A percentile compares a stretch with the other conserved stretches of the same genome.
Conservation (phyloP, 108 stramenopile species). For the Skeletonema potamos region DNA sequence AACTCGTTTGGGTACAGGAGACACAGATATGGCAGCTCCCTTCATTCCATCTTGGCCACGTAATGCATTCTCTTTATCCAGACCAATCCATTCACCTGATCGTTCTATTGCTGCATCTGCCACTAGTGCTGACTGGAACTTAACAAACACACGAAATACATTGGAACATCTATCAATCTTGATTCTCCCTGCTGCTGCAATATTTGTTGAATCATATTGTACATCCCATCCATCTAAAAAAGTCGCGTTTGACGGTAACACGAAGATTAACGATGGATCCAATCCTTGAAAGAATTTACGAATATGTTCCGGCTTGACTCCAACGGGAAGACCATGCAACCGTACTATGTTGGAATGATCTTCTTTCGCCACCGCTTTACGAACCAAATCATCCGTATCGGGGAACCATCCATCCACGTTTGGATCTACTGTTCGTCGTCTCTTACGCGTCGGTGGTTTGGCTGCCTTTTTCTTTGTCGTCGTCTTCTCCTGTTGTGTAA, state of each 20-base stretch:
- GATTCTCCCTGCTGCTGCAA: background rate
- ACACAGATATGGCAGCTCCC: conserved; percentile 37
- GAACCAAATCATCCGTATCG: conserved; percentile 35
- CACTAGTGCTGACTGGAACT: conserved; percentile 54
- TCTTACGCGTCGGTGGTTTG: conserved; percentile 22
- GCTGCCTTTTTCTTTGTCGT: conserved; percentile 5
- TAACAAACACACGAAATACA: conserved; percentile 57
- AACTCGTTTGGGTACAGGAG: conserved; percentile 24
- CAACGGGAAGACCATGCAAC: conserved; percentile 70
- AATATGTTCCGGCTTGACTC: conserved; percentile 53
- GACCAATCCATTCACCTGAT: conserved; percentile 65
- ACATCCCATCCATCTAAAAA: conserved; percentile 53
- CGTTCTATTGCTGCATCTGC: conserved; percentile 67
- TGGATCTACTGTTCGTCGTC: conserved; percentile 3
- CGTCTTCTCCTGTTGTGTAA: background rate
- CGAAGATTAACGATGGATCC: conserved; percentile 49
- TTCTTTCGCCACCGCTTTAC: conserved; percentile 26
- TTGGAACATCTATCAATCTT: conserved; percentile 15
- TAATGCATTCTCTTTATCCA: conserved; percentile 6
- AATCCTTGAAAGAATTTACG: conserved; percentile 78
- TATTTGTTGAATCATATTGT: conserved; percentile 2
- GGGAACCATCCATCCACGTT: conserved; percentile 56
- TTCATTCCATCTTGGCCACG: conserved; percentile 14
- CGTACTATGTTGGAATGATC: conserved; percentile 58
- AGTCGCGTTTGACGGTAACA: conserved; percentile 42